Percentiles rank a stretch among this genome's conserved stretches.
phyloP scores from a whole-genome alignment of 2,329 filamentous ascomycete species.

The Rhinocladiella similis region DNA sequence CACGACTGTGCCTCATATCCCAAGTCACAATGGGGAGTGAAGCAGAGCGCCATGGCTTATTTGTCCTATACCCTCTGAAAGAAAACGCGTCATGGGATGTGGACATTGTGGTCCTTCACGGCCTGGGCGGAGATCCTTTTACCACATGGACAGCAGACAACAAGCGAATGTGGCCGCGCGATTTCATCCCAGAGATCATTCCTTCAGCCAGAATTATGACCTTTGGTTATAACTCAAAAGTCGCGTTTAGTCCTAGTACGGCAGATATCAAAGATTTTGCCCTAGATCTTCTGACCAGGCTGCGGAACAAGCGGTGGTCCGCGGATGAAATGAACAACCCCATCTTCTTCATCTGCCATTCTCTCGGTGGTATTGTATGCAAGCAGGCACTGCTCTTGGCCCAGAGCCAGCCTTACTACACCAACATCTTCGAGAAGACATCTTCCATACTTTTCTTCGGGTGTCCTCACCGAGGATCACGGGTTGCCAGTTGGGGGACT shows the following conservation, averaged over 20 bases:
- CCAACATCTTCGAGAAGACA: not conserved
- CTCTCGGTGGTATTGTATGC: constrained; percentile 33
- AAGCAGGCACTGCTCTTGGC: constrained; percentile 18
- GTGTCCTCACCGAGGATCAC: constrained; percentile 1
- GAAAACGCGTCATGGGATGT: too few species aligned
- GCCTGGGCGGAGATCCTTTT: constrained; percentile 36
- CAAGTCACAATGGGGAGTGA: not conserved
- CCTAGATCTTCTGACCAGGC: constrained; percentile 3
- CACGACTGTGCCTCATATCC: not conserved
- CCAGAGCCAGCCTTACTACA: not conserved
- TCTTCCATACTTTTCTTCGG: constrained; percentile 5
- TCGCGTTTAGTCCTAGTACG: constrained; percentile 1
- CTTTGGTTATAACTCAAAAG: constrained; percentile 32
- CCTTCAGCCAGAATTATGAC: constrained; percentile 24
- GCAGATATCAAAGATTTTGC: constrained; percentile 8
- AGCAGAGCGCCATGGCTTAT: not conserved
- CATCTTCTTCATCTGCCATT: constrained; percentile 33
- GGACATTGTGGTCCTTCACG: constrained; percentile 39
- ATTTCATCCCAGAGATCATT: constrained; percentile 17
- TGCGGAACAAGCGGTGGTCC: constrained; percentile 3
- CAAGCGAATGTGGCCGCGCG: constrained; percentile 11
- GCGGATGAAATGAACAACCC: constrained; percentile 12
- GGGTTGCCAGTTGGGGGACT: constrained; percentile 56
- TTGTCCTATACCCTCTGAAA: not conserved
- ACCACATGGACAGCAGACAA: constrained; percentile 36